phyloP scores from a whole-genome alignment of 169 alveolate genomes.

The Plasmodium ovale region DNA sequence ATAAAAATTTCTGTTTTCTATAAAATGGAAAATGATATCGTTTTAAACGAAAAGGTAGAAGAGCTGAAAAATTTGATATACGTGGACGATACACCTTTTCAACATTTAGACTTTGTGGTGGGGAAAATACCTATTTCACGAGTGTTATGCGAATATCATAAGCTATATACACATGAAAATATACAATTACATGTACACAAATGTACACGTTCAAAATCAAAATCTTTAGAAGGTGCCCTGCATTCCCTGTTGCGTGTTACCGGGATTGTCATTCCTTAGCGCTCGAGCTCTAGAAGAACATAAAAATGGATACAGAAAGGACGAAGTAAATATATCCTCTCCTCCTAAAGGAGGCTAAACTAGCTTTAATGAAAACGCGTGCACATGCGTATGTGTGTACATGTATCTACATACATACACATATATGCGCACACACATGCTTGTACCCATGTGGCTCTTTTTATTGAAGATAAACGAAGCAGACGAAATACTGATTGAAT shows the following conservation, averaged over 20 bases:
- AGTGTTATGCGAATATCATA: background rate
- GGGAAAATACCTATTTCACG: background rate
- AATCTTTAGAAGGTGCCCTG: conserved; percentile 85
- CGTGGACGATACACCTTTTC: conserved; percentile 50
- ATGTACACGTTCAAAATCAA: background rate
- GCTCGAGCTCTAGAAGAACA: conserved; percentile 84
- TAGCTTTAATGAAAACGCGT: background rate
- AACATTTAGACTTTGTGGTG: conserved; percentile 70
- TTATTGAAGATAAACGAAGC: conserved; percentile 79
- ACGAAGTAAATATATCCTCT: conserved; percentile 76
- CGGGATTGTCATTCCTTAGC: conserved; percentile 83
- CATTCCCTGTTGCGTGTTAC: conserved; percentile 78
- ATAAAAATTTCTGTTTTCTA: conserved; percentile 10
- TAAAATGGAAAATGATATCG: conserved; percentile 59
- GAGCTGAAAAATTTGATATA: conserved; percentile 70
- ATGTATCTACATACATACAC: background rate
- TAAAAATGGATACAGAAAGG: conserved; percentile 78
- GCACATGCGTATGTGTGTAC: background rate
- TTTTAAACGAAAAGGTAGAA: conserved; percentile 66
- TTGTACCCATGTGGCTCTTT: conserved; percentile 1
- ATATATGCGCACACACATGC: background rate
- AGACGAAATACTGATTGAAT: conserved; percentile 51
- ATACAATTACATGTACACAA: background rate
- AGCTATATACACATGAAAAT: background rate
- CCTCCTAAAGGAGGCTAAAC: too few relatives aligned